These are phyloP conservation scores for Lophiotrema nucula DNA, from an alignment of 495 filamentous ascomycete species.

Conservation along the genomic window DNA sequence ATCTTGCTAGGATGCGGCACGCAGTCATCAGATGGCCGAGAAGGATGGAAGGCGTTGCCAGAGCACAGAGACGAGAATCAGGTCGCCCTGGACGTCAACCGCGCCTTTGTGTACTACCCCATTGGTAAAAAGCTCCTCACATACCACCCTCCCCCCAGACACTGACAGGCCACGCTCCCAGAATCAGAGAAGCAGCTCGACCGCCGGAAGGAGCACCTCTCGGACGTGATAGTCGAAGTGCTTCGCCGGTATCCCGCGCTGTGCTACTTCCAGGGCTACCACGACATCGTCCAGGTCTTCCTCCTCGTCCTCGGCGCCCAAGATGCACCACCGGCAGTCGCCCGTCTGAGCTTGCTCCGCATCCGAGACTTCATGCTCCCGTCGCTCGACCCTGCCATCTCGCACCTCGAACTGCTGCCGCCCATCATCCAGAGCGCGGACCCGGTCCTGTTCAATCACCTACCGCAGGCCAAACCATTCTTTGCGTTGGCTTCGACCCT, in stretches of 20 bases:
- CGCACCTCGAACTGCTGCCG: conserved; percentile 81
- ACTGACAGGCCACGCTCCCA: conserved; percentile 42
- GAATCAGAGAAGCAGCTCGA: conserved; percentile 58
- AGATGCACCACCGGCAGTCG: conserved; percentile 56
- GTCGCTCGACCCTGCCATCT: conserved; percentile 72
- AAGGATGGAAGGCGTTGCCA: conserved; percentile 58
- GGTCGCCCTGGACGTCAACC: conserved; percentile 85
- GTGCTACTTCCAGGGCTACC: conserved; percentile 97
- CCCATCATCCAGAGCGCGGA: conserved; percentile 71
- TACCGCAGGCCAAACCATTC: conserved; percentile 77
- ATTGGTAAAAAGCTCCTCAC: conserved; percentile 53
- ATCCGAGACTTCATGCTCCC: conserved; percentile 98
- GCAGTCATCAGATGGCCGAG: conserved; percentile 25
- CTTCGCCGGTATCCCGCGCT: conserved; percentile 81
- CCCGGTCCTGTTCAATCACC: conserved; percentile 64
- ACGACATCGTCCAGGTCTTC: conserved; percentile 97
- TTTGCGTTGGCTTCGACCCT: conserved; percentile 88
- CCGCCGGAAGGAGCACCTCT: conserved; percentile 67
- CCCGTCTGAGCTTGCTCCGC: conserved; percentile 78
- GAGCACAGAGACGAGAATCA: conserved; percentile 82
- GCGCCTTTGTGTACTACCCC: conserved; percentile 97
- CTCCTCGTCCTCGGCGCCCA: conserved; percentile 73
- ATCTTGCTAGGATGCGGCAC: conserved; percentile 63
- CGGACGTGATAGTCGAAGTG: conserved; percentile 69
- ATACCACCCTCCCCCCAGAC: conserved; percentile 25